phyloP scores from a whole-genome alignment of 192 early-diverging fungal species.

The Dissophora ornata region DNA sequence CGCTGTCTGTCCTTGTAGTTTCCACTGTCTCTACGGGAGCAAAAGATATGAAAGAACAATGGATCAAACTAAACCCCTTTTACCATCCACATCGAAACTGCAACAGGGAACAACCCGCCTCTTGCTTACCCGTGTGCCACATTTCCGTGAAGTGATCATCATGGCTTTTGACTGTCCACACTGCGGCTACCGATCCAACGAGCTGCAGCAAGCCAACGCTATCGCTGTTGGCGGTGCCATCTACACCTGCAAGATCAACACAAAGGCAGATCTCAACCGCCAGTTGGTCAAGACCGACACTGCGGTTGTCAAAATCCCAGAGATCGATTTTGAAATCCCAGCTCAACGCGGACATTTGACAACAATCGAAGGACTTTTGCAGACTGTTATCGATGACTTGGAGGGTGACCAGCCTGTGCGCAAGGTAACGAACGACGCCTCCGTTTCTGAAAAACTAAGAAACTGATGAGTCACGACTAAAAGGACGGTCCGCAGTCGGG shows the following conservation, averaged over 20 bases:
- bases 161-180: conserved; percentile 69
- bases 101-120: conserved; percentile 86
- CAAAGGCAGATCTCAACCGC: conserved; percentile 86
- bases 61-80: too few relatives aligned
- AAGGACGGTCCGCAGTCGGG: conserved; percentile 12
- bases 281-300: conserved; percentile 91
- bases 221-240: conserved; percentile 85
- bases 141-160: conserved; percentile 81
- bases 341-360: conserved; percentile 84
- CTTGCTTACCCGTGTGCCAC: conserved; percentile 90
- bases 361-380: conserved; percentile 90
- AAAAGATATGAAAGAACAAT: too few relatives aligned
- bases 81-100: too few relatives aligned
- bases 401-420: conserved; percentile 81
- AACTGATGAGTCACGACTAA: not conserved
- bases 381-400: conserved; percentile 84
- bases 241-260: conserved; percentile 69
- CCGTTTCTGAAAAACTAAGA: too few relatives aligned
- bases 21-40: too few relatives aligned
- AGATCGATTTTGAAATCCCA: conserved; percentile 93
- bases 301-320: conserved; percentile 79
- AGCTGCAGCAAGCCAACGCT: conserved; percentile 86
- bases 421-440: conserved; percentile 53
- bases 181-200: conserved; percentile 91
- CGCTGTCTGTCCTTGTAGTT: not conserved